A percentile compares a stretch with the other conserved stretches of the same genome.
These are phyloP conservation scores for Petunia axillaris DNA, from an alignment of 257 asterid genomes.

Conservation along the genomic window DNA sequence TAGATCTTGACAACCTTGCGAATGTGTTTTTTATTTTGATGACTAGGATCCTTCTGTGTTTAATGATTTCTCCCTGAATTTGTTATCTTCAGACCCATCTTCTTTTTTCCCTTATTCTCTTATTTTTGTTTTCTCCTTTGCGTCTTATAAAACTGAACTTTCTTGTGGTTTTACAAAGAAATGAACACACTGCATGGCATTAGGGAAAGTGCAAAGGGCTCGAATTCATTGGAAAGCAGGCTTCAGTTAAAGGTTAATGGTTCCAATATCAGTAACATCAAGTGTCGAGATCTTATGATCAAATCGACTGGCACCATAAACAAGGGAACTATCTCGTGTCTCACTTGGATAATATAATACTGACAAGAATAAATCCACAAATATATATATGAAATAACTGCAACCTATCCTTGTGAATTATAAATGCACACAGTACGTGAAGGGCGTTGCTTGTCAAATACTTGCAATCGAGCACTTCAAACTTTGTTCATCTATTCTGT, in stretches of 20 bases:
- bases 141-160: background rate
- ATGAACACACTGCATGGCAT: too few relatives aligned
- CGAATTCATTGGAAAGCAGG: background rate
- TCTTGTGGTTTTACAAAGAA: background rate
- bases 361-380: too few relatives aligned
- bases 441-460: too few relatives aligned
- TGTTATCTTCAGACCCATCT: too few relatives aligned
- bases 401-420: too few relatives aligned
- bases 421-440: background rate
- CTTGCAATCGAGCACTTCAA: too few relatives aligned
- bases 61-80: background rate
- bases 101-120: background rate
- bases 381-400: too few relatives aligned
- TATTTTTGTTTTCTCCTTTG: background rate
- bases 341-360: too few relatives aligned
- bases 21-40: background rate
- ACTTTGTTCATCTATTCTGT: too few relatives aligned
- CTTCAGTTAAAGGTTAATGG: background rate
- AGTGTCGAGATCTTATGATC: too few relatives aligned
- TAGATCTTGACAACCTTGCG: background rate
- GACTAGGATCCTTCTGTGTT: background rate
- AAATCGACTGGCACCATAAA: too few relatives aligned
- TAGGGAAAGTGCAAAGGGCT: background rate
- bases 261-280: background rate
- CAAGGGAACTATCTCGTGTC: too few relatives aligned